A percentile compares a stretch with the other conserved stretches of the same genome.
Conservation (phyloP, 805 yeast species). For the Zygotorulaspora danielsina region DNA sequence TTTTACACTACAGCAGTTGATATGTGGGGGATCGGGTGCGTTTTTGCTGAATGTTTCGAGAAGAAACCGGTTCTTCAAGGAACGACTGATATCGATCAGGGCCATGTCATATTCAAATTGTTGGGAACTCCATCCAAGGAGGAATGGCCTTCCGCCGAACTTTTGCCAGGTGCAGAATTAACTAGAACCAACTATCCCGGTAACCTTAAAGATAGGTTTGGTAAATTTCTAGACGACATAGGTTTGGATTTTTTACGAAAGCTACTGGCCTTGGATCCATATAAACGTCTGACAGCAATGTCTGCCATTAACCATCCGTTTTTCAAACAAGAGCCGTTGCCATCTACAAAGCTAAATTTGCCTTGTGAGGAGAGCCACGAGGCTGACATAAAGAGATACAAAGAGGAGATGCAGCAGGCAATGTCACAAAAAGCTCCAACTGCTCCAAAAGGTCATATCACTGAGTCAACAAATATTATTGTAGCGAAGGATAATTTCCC, state of each 20-base stretch:
- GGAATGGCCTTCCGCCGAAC: constrained; percentile 57
- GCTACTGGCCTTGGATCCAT: constrained; percentile 66
- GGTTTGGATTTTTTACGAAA: constrained; percentile 56
- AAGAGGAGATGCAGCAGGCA: constrained; percentile 38
- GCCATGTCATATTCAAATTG: constrained; percentile 70
- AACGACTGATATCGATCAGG: constrained; percentile 80
- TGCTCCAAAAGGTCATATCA: constrained; percentile 33
- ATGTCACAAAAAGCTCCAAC: constrained; percentile 35
- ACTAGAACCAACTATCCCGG: constrained; percentile 34
- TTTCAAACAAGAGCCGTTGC: constrained; percentile 63
- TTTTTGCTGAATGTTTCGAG: constrained; percentile 84
- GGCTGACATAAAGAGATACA: constrained; percentile 62
- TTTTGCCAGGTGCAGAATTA: constrained; percentile 50
- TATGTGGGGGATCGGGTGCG: constrained; percentile 97
- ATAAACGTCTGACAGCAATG: constrained; percentile 67
- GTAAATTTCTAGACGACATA: constrained; percentile 36
- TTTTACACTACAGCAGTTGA: constrained; percentile 92
- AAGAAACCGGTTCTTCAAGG: constrained; percentile 84
- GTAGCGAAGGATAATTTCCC: constrained; percentile 4
- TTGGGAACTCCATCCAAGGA: constrained; percentile 71
- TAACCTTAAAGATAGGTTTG: constrained; percentile 49
- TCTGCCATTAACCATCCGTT: constrained; percentile 70
- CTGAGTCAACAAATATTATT: constrained; percentile 13
- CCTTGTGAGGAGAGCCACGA: constrained; percentile 86
- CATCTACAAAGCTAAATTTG: constrained; percentile 55